Evolutionary conservation across 345 rosid species (phyloP), one percentile per base, ranked within the genome.

Genomic region (Balakata baccata): DNA sequence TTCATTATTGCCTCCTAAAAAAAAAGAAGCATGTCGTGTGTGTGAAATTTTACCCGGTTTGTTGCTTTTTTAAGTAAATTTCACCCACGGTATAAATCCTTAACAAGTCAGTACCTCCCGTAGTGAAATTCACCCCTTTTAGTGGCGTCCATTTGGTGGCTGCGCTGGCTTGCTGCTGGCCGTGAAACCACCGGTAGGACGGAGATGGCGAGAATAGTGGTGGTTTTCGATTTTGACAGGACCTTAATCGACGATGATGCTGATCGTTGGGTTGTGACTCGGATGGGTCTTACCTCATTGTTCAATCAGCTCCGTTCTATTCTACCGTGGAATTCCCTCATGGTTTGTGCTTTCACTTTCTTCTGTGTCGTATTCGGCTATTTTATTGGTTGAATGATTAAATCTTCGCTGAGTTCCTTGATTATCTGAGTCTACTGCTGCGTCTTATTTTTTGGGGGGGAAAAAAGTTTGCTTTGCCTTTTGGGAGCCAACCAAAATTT

Each of bases 221-320:
- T 89, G 52, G 69, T 93, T 34, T 91, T 93, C 71, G 95, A 93
- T 80, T 93, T 93, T 43, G 98, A 93, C 75, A 82, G 93, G 79
- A 93, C 98, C 45, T n/a, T 93, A 62, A 93, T 93, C 69, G 93
- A 91, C 61, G 91, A 86, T 57, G 95, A 93, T 54, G 91, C 93
- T 76, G 98, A 91, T 77, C 79, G 72, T 0, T 89, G 95, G 98
- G 91, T 89, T 59, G 92, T 91, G 39, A 85, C 87, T 52, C 83
- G 87, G 77, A 89, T 93, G 94, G 94, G 96, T 41, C 92, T 93
- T 71, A 72, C 92, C 52, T 81, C 83, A 37, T 77, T 88, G 77
- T 93, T 89, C 86, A 79, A 79, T 71, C 84, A 83, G 76, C 92
- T 91, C 64, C 85, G 85, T 66, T 76, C 84, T 76, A 75, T 91